Base-by-base conservation (phyloP, 2,329 filamentous ascomycete genomes). In the Hymenoscyphus fructigenus region DNA sequence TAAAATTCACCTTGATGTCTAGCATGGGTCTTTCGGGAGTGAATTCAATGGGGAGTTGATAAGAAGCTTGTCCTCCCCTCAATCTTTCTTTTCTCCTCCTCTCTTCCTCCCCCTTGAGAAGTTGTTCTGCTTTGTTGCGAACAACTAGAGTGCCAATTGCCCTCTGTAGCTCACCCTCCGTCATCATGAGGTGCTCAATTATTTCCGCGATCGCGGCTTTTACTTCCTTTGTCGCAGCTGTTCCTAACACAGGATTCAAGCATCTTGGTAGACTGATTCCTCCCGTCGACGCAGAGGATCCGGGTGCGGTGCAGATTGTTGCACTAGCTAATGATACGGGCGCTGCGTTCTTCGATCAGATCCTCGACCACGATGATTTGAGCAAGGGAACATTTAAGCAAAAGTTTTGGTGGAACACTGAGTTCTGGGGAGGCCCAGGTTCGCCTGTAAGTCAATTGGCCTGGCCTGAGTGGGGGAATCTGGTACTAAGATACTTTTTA, bases 341-440 rank as follows among this genome's bases (percentile, higher is more conserved):
- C 2, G 64, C 66, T 14, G 67, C 64, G 1, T 73, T 72, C 61
- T 74, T 75, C 62, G 66, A 68, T 32, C 86, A 88, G 73, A 77
- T 84, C 62, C 82, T 88, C 59, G 85, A 89, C 71, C 86, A 89
- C 74, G 75, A 79, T 4, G 77, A 86, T 68, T 84, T 84, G 0
- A 76, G 76, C n/a, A 75, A 84, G 14, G 84, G 84, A 12, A 86
- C 81, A 0, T 86, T 86, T 69, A 76, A 78, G 32, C 83, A 86
- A 74, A 78, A 80, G 53, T 86, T 81, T 72, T 85, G 79, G 77
- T 86, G 79, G 72, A 82, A 80, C 69, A 76, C 78, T 0, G 78
- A 82, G 44, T 82, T 75, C 68, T 87, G 83, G 82, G 76, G 76
- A 14, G 85, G 84, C 0, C 81, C 83, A 57, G 82, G 84, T 1